Percentiles rank a stretch among this genome's conserved stretches.
phyloP scores from a whole-genome alignment of 106 monocot genomes.

The Dioscorea dumetorum region DNA sequence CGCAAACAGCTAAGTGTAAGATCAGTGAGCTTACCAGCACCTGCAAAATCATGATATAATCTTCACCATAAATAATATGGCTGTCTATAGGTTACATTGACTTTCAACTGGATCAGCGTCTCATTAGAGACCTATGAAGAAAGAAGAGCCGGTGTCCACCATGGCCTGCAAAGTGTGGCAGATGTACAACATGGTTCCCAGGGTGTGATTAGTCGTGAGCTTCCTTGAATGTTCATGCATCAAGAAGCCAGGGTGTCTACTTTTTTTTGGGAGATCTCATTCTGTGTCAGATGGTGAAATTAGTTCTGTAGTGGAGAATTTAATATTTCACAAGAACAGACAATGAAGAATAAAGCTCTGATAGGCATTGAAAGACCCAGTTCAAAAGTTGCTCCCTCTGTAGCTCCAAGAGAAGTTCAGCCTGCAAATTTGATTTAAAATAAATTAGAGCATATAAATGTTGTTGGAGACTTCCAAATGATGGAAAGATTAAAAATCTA shows the following conservation, averaged over 20 bases:
- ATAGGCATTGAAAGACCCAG: constrained; percentile 70
- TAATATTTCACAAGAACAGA: constrained; percentile 70
- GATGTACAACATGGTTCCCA: background rate
- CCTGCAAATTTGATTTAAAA: constrained; percentile 26
- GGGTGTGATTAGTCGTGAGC: background rate
- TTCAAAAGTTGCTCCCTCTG: constrained; percentile 61
- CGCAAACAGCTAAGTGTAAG: no score
- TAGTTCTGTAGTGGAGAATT: background rate
- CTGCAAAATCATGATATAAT: no score
- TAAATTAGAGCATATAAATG: background rate
- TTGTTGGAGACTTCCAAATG: background rate
- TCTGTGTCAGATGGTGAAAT: background rate
- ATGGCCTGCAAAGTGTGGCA: background rate
- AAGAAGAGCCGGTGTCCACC: background rate
- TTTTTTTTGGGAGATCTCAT: background rate
- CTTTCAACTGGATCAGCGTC: background rate
- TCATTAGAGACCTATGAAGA: background rate
- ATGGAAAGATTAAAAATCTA: background rate
- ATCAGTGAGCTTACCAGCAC: no score
- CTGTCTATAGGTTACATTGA: background rate
- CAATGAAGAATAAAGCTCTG: constrained; percentile 69
- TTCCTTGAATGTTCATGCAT: background rate
- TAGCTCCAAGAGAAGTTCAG: constrained; percentile 56
- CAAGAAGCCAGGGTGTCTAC: background rate
- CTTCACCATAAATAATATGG: background rate